Evolutionary conservation across 208 protist species (phyloP).

Genomic region (Trypanosoma mega): DNA sequence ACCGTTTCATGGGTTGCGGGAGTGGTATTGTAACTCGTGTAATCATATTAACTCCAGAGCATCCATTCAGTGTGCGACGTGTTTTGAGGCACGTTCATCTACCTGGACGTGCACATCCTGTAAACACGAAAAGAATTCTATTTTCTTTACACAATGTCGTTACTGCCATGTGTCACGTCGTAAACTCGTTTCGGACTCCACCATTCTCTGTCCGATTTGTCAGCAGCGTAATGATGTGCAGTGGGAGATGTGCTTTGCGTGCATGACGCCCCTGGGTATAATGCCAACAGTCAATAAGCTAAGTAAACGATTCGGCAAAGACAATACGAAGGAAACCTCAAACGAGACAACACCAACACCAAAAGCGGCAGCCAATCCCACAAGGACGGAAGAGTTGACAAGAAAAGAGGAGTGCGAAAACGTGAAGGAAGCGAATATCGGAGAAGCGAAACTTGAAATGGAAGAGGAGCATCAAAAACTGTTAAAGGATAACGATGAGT

Average conservation of each 20-base stretch:
- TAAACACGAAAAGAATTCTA: conserved; percentile 28
- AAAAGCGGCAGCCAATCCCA: no score
- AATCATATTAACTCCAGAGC: conserved; percentile 57
- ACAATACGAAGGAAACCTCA: no score
- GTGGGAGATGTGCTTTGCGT: conserved; percentile 76
- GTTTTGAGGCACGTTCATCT: conserved; percentile 43
- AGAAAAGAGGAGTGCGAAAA: no score
- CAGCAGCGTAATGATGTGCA: conserved; percentile 62
- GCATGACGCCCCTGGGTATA: conserved; percentile 30
- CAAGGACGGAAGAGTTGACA: no score
- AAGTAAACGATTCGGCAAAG: not conserved
- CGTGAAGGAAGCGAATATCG: no score
- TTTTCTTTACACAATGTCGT: conserved; percentile 51
- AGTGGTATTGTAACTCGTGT: conserved; percentile 75
- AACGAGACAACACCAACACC: not conserved
- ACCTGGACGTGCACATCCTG: conserved; percentile 61
- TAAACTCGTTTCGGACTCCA: conserved; percentile 38
- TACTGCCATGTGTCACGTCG: conserved; percentile 33
- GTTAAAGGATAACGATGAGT: no score
- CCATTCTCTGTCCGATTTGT: conserved; percentile 48
- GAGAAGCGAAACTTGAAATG: no score
- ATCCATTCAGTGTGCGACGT: conserved; percentile 63
- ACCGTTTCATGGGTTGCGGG: conserved; percentile 57
- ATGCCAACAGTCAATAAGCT: conserved; percentile 40
- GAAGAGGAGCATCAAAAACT: no score